Conservation (phyloP, 495 filamentous ascomycete species). For the Penicillium egyptiacum region DNA sequence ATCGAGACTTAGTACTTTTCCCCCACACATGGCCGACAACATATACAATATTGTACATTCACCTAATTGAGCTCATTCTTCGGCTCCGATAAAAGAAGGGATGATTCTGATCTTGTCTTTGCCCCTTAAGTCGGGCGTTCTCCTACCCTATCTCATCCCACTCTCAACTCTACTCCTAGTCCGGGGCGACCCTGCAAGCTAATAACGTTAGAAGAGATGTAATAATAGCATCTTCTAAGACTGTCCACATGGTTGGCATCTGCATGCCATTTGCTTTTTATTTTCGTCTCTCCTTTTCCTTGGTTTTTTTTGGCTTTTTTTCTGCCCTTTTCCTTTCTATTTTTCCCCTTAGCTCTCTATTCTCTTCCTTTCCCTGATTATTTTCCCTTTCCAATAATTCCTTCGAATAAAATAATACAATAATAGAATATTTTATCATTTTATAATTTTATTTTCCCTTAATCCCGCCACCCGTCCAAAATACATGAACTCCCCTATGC, state of each 20-base stretch:
- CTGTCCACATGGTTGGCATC: slow-evolving; percentile 44
- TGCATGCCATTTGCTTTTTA: slow-evolving; percentile 31
- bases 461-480: slow-evolving; percentile 29
- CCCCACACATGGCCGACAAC: not conserved
- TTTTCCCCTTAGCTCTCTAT: slow-evolving; percentile 11
- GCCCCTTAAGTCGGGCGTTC: no score
- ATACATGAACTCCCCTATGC: slow-evolving; percentile 4
- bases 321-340: not conserved
- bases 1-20: slow-evolving; percentile 12
- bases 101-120: not conserved
- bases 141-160: not conserved
- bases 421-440: no score
- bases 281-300: slow-evolving; percentile 2
- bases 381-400: no score
- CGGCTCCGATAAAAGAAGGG: slow-evolving; percentile 17
- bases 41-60: no score
- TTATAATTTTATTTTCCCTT: slow-evolving; percentile 10
- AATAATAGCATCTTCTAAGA: slow-evolving; percentile 14
- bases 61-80: slow-evolving; percentile 15
- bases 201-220: not conserved
- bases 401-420: no score
- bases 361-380: not conserved
- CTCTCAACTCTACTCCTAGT: slow-evolving; percentile 1
- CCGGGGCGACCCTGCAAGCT: not conserved
- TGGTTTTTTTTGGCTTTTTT: slow-evolving; percentile 2